phyloP scores from a whole-genome alignment of 2,329 filamentous ascomycete species.

The Ophiostoma novo-ulmi region DNA sequence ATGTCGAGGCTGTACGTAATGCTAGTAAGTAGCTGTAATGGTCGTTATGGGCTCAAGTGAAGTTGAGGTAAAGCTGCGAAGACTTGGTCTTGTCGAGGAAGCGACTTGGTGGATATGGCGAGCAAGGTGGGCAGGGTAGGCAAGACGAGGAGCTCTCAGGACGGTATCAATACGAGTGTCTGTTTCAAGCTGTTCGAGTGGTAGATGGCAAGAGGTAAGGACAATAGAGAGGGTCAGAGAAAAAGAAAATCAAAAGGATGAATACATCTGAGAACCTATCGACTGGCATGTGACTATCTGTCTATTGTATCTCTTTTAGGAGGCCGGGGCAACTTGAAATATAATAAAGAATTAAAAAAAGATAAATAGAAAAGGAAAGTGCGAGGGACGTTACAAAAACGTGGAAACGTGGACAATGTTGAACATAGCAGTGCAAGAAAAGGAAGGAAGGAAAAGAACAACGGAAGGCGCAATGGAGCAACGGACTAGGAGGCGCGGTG shows the following conservation, averaged over 20 bases:
- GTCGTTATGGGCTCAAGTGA: no score
- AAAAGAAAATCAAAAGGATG: neutral
- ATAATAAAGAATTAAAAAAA: neutral
- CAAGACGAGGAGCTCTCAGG: neutral
- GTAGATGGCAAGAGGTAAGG: neutral
- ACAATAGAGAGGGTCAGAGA: neutral
- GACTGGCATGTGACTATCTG: constrained; percentile 1
- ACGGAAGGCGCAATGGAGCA: constrained; percentile 11
- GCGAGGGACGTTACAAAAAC: neutral
- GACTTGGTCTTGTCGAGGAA: neutral
- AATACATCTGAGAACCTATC: neutral
- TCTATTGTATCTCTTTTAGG: neutral
- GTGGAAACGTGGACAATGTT: neutral
- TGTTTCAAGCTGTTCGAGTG: neutral
- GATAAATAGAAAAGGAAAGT: constrained; percentile 16
- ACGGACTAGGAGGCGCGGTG: neutral
- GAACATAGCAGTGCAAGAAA: neutral
- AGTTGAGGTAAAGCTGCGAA: neutral
- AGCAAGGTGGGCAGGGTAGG: neutral
- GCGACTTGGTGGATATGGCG: neutral
- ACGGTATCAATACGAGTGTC: neutral
- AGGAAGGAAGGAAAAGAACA: neutral
- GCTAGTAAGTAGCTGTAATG: no score
- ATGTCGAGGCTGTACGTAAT: no score
- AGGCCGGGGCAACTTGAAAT: neutral